These are phyloP conservation scores for grape (Vitis vinifera) DNA, from an alignment of 164 flowering plant species.

Conservation along the genomic window DNA sequence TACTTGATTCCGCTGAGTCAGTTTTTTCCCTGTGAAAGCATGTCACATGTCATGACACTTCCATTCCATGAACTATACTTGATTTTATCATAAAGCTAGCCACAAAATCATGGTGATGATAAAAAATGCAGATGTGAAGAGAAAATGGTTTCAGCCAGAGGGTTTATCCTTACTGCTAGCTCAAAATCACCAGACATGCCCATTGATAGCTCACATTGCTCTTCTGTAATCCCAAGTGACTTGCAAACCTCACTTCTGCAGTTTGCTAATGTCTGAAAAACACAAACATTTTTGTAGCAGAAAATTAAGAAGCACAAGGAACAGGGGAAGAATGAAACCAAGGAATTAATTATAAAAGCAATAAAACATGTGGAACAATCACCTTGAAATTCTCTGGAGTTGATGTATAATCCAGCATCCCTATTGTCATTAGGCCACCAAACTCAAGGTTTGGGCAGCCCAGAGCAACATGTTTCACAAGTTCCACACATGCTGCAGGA, in stretches of 20 bases:
- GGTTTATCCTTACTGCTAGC: conserved; percentile 62
- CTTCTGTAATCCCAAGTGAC: conserved; percentile 71
- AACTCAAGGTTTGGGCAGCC: conserved; percentile 83
- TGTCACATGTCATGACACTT: too few relatives aligned
- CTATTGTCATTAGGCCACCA: conserved; percentile 96
- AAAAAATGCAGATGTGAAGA: neutral
- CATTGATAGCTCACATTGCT: conserved; percentile 91
- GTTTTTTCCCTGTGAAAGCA: too few relatives aligned
- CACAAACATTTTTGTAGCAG: neutral
- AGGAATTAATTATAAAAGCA: neutral
- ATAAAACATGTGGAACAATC: conserved; percentile 4
- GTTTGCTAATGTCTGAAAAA: conserved; percentile 50
- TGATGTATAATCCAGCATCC: conserved; percentile 92
- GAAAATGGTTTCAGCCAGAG: neutral
- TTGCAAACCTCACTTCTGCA: conserved; percentile 83
- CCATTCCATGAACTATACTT: too few relatives aligned
- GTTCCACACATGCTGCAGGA: conserved; percentile 78
- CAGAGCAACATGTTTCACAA: conserved; percentile 67
- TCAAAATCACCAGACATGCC: conserved; percentile 99
- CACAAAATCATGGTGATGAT: too few relatives aligned
- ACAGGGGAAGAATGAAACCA: neutral
- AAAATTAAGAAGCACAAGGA: neutral
- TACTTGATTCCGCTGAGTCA: too few relatives aligned
- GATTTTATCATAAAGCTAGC: too few relatives aligned
- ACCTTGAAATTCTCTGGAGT: conserved; percentile 95